These are phyloP conservation scores for Cicer arietinum DNA, from an alignment of 306 rosid species.

Conservation along the genomic window DNA sequence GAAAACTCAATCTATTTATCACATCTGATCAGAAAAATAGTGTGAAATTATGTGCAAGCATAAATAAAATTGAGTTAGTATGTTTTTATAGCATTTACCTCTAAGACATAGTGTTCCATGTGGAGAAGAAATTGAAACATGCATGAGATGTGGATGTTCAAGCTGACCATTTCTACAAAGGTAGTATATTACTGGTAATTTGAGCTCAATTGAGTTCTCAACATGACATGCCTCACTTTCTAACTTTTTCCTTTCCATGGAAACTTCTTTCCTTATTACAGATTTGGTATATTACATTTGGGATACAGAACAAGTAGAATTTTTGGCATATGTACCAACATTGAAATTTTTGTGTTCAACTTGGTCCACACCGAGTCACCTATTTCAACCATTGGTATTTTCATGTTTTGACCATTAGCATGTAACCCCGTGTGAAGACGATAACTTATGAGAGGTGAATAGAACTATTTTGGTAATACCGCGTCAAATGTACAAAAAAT, in stretches of 20 bases:
- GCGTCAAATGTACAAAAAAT: no score
- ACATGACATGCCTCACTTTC: constrained; percentile 39
- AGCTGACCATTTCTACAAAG: constrained; percentile 67
- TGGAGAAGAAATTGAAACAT: constrained; percentile 66
- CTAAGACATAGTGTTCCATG: constrained; percentile 51
- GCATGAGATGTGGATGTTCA: constrained; percentile 81
- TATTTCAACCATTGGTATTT: no score
- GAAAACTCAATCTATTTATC: constrained; percentile 53
- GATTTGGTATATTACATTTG: constrained; percentile 8
- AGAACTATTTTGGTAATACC: no score
- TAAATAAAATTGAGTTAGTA: background rate
- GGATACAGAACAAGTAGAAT: constrained; percentile 2
- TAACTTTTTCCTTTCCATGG: constrained; percentile 44
- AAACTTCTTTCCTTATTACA: constrained; percentile 40
- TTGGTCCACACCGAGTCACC: no score
- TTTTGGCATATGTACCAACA: background rate
- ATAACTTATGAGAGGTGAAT: no score
- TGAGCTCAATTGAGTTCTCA: constrained; percentile 36
- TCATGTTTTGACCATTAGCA: no score
- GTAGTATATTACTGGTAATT: constrained; percentile 63
- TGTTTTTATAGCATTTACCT: constrained; percentile 49
- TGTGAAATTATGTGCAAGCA: background rate
- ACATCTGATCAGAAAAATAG: constrained; percentile 56
- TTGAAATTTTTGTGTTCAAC: no score
- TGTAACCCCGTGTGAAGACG: no score